phyloP scores from a whole-genome alignment of 164 flowering plant genomes.

The Malania oleifera region DNA sequence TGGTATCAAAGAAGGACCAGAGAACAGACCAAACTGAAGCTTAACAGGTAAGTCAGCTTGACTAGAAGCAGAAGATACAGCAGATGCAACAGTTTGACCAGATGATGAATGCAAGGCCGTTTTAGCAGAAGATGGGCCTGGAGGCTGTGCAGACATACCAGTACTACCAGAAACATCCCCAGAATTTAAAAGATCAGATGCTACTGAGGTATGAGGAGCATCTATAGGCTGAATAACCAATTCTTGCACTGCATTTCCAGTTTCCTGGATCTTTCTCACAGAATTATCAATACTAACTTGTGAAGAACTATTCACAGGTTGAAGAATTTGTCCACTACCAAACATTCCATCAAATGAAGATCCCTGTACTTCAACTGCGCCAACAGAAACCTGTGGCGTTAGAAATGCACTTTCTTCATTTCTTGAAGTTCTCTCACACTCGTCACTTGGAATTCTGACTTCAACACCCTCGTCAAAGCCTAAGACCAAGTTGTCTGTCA shows the following conservation, averaged over 20 bases:
- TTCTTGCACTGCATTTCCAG: slow-evolving; percentile 34
- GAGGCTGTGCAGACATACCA: slow-evolving; percentile 23
- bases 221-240: slow-evolving; percentile 24
- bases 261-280: slow-evolving; percentile 24
- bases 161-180: slow-evolving; percentile 28
- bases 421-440: slow-evolving; percentile 39
- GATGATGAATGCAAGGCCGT: slow-evolving; percentile 25
- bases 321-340: slow-evolving; percentile 23
- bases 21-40: slow-evolving; percentile 89
- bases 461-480: slow-evolving; percentile 85
- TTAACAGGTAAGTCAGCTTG: slow-evolving; percentile 60
- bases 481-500: slow-evolving; percentile 48
- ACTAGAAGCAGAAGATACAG: slow-evolving; percentile 33
- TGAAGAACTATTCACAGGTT: slow-evolving; percentile 22
- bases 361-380: slow-evolving; percentile 23
- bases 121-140: slow-evolving; percentile 24
- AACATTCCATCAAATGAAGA: slow-evolving; percentile 26
- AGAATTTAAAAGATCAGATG: slow-evolving; percentile 23
- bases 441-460: slow-evolving; percentile 61
- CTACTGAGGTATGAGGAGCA: slow-evolving; percentile 20
- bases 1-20: slow-evolving; percentile 87
- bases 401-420: slow-evolving; percentile 33
- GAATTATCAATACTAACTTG: slow-evolving; percentile 25
- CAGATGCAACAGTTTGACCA: slow-evolving; percentile 30
- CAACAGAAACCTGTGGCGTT: slow-evolving; percentile 27